phyloP scores from a whole-genome alignment of 1,139 yeast species.

The Arxiozyma telluris region DNA sequence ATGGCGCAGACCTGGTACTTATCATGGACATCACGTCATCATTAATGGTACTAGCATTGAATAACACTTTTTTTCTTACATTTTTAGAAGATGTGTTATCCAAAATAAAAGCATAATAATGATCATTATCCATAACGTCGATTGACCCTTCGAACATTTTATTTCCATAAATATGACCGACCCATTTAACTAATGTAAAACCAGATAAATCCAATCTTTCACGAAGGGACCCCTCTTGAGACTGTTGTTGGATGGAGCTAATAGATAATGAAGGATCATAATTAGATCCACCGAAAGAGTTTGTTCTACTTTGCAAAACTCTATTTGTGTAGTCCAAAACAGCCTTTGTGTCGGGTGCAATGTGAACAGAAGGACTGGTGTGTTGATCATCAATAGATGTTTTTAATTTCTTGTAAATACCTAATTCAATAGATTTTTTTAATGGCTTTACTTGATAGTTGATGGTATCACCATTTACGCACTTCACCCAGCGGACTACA shows the following conservation, averaged over 20 bases:
- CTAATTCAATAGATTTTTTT: slow-evolving; percentile 59
- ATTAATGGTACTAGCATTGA: slow-evolving; percentile 36
- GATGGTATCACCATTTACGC: slow-evolving; percentile 55
- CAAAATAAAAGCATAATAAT: slow-evolving; percentile 76
- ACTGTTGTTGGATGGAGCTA: slow-evolving; percentile 25
- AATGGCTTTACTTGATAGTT: slow-evolving; percentile 79
- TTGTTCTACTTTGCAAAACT: slow-evolving; percentile 15
- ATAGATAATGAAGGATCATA: slow-evolving; percentile 21
- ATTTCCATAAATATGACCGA: slow-evolving; percentile 43
- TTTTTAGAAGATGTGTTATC: slow-evolving; percentile 89
- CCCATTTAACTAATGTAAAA: slow-evolving; percentile 35
- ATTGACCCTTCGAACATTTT: slow-evolving; percentile 57
- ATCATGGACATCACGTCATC: slow-evolving; percentile 14
- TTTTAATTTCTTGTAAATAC: slow-evolving; percentile 32
- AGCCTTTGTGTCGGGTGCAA: slow-evolving; percentile 22
- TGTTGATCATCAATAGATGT: slow-evolving; percentile 13
- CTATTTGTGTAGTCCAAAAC: slow-evolving; percentile 20
- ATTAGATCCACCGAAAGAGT: slow-evolving; percentile 8
- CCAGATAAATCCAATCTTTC: slow-evolving; percentile 35
- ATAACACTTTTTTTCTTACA: slow-evolving; percentile 70
- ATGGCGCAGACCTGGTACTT: slow-evolving; percentile 17
- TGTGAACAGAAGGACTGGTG: slow-evolving; percentile 16
- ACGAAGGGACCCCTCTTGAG: slow-evolving; percentile 30
- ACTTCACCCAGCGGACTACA: slow-evolving; percentile 82
- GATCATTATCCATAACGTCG: slow-evolving; percentile 41